Conservation (phyloP, 2,329 filamentous ascomycete species). For the Teratosphaeriaceae sp. region DNA sequence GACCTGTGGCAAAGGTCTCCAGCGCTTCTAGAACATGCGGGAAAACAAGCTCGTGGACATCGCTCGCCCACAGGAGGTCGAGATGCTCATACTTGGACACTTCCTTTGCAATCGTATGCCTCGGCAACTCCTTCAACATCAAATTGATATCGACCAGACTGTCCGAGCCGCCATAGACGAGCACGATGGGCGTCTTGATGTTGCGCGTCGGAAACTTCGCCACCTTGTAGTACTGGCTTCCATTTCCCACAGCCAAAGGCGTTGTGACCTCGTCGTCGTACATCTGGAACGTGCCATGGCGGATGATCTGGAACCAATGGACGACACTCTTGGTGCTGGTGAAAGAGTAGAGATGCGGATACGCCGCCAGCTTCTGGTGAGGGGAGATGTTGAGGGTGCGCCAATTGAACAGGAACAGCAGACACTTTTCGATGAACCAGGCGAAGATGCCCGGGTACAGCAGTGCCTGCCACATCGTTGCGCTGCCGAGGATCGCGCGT, state of each 20-base stretch:
- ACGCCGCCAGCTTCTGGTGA: conserved; percentile 89
- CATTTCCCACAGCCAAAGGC: conserved; percentile 62
- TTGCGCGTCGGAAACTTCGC: conserved; percentile 95
- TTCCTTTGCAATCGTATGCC: conserved; percentile 76
- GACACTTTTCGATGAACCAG: conserved; percentile 72
- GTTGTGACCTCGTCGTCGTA: conserved; percentile 91
- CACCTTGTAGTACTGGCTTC: conserved; percentile 87
- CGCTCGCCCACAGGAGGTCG: conserved; percentile 89
- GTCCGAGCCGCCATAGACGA: conserved; percentile 90
- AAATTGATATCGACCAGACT: conserved; percentile 88
- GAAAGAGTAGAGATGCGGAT: conserved; percentile 93
- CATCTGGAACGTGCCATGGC: conserved; percentile 95
- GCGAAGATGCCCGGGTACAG: conserved; percentile 93
- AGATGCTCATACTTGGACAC: conserved; percentile 94
- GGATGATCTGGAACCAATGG: conserved; percentile 99
- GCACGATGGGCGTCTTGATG: conserved; percentile 89
- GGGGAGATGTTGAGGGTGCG: conserved; percentile 72
- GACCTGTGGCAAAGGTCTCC: conserved; percentile 50
- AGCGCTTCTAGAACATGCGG: conserved; percentile 87
- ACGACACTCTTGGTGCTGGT: conserved; percentile 96
- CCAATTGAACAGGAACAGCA: conserved; percentile 88
- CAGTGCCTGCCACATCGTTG: conserved; percentile 95
- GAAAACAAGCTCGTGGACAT: conserved; percentile 79
- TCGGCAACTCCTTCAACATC: conserved; percentile 84
- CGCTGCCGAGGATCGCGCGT: conserved; percentile 82